phyloP scores from a whole-genome alignment of 202 grass and related monocot genomes.

The Miscanthus sacchariflorus region DNA sequence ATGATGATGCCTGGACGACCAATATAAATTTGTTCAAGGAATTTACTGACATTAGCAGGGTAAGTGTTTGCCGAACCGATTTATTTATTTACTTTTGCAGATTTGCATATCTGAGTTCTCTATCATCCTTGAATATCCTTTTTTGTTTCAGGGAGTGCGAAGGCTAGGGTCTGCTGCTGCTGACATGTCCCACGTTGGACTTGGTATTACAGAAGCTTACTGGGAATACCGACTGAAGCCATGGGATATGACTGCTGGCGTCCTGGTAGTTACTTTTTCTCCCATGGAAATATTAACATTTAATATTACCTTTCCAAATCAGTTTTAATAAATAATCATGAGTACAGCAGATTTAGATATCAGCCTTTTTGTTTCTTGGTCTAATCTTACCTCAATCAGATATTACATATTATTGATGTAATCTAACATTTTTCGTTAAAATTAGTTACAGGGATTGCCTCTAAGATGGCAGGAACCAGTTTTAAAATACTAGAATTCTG shows the following conservation, averaged over 20 bases:
- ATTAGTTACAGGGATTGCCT: background rate
- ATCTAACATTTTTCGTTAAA: background rate
- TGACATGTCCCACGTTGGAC: constrained; percentile 96
- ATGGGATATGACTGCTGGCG: constrained; percentile 98
- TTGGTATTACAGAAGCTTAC: constrained; percentile 87
- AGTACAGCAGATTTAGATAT: background rate
- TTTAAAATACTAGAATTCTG: background rate
- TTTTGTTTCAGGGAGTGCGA: constrained; percentile 79
- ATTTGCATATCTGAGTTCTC: constrained; percentile 4
- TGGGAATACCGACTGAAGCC: constrained; percentile 98
- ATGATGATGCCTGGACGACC: constrained; percentile 94
- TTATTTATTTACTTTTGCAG: background rate
- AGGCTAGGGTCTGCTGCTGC: constrained; percentile 89
- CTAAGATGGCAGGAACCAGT: background rate
- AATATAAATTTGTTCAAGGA: constrained; percentile 97
- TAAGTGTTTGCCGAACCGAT: constrained; percentile 35
- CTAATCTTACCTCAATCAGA: constrained; percentile 18
- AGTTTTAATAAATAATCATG: constrained; percentile 21
- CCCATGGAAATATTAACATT: background rate
- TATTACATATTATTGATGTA: background rate
- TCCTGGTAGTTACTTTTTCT: constrained; percentile 62
- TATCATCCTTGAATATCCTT: constrained; percentile 15
- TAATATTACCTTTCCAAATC: constrained; percentile 1
- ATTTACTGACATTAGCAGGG: constrained; percentile 97
- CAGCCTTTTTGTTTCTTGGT: background rate